These are phyloP conservation scores for Lentithecium fluviatile DNA, from an alignment of 495 filamentous ascomycete species.

Conservation along the genomic window DNA sequence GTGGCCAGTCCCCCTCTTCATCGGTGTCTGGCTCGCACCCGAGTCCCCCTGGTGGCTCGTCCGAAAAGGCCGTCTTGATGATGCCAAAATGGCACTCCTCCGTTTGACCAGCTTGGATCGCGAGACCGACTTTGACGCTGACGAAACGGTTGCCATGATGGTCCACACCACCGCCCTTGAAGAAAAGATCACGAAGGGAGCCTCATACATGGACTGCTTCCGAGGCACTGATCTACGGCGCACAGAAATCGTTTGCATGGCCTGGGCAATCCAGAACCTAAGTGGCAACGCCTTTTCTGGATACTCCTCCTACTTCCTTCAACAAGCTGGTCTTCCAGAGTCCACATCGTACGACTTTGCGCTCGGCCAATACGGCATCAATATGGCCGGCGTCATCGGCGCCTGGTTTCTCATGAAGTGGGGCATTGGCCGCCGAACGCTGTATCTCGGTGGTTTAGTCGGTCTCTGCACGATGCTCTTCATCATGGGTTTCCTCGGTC, in stretches of 20 bases:
- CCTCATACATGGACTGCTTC: slow-evolving; percentile 45
- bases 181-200: slow-evolving; percentile 41
- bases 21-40: slow-evolving; percentile 42
- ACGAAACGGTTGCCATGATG: slow-evolving; percentile 45
- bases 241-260: slow-evolving; percentile 46
- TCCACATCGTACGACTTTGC: slow-evolving; percentile 39
- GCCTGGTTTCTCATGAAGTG: slow-evolving; percentile 43
- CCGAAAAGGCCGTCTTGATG: slow-evolving; percentile 39
- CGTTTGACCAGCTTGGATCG: slow-evolving; percentile 39
- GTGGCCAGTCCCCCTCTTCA: slow-evolving; percentile 44
- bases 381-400: slow-evolving; percentile 43
- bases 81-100: slow-evolving; percentile 42
- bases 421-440: slow-evolving; percentile 42
- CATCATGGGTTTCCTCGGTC: slow-evolving; percentile 44
- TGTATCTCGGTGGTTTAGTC: slow-evolving; percentile 42
- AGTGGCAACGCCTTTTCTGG: slow-evolving; percentile 77
- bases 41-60: slow-evolving; percentile 48
- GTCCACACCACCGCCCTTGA: slow-evolving; percentile 44
- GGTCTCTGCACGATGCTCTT: slow-evolving; percentile 42
- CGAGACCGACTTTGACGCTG: slow-evolving; percentile 42
- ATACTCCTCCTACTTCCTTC: slow-evolving; percentile 77
- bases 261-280: slow-evolving; percentile 82
- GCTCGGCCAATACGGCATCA: slow-evolving; percentile 46
- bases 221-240: slow-evolving; percentile 40
- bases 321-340: slow-evolving; percentile 60